These are phyloP conservation scores for Termitomyces sp. DNA, from an alignment of 768 basidiomycete genomes.

Conservation along the genomic window DNA sequence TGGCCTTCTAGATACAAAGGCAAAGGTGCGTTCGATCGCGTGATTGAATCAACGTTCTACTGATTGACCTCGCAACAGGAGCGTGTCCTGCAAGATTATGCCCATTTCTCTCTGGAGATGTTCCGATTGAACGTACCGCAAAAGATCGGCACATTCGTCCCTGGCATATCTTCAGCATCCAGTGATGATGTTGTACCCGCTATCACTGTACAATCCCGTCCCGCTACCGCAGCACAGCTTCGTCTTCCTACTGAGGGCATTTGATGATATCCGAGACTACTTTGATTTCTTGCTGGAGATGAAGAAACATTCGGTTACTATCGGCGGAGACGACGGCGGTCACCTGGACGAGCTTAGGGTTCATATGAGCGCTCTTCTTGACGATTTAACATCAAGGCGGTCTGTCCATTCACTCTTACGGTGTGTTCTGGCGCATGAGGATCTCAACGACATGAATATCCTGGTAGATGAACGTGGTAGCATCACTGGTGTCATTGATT, in stretches of 20 bases:
- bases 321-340: not conserved
- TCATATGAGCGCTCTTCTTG: not conserved
- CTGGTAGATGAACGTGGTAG: not conserved
- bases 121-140: constrained; percentile 1
- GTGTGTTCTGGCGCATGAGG: not conserved
- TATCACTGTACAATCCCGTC: not conserved
- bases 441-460: not conserved
- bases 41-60: not conserved
- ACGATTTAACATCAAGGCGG: not conserved
- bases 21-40: not conserved
- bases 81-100: not conserved
- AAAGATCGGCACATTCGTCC: constrained; percentile 2
- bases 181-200: not conserved
- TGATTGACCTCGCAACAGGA: not conserved
- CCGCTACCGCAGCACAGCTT: not conserved
- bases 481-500: not conserved
- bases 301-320: not conserved
- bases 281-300: constrained; percentile 6
- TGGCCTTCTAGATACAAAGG: not conserved
- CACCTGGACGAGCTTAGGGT: not conserved
- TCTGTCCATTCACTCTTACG: not conserved
- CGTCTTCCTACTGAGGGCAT: not conserved
- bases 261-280: constrained; percentile 4
- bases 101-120: not conserved
- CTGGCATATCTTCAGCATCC: not conserved